Percentiles rank a stretch among this genome's conserved stretches.
These are phyloP conservation scores for Apiotrichum porosum DNA, from an alignment of 1,284 basidiomycete species.

Conservation along the genomic window DNA sequence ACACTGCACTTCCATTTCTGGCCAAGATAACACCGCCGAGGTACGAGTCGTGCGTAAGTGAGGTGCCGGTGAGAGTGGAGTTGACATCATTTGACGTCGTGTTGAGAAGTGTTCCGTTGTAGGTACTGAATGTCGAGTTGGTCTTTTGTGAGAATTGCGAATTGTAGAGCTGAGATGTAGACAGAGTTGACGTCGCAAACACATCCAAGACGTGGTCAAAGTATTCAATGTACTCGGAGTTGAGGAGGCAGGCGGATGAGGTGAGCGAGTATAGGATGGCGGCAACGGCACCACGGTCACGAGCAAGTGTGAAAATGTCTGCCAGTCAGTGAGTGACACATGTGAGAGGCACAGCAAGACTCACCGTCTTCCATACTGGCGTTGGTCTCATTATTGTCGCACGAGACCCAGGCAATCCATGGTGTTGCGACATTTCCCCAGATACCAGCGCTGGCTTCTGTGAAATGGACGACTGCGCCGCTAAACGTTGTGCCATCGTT, in stretches of 20 bases:
- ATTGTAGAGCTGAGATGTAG: constrained; percentile 55
- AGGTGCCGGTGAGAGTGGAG: constrained; percentile 50
- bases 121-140: constrained; percentile 55
- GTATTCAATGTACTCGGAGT: constrained; percentile 60
- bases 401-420: constrained; percentile 82
- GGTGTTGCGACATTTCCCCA: constrained; percentile 56
- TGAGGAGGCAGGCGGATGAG: constrained; percentile 68
- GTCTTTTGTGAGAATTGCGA: constrained; percentile 57
- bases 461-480: constrained; percentile 75
- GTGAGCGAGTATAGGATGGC: constrained; percentile 71
- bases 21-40: constrained; percentile 65
- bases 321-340: background rate
- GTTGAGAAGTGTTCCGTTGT: constrained; percentile 51
- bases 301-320: constrained; percentile 76
- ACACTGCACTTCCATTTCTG: constrained; percentile 57
- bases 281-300: constrained; percentile 68
- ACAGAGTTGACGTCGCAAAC: constrained; percentile 52
- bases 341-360: too few relatives aligned
- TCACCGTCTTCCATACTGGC: constrained; percentile 47
- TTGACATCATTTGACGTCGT: constrained; percentile 54
- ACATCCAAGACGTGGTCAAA: constrained; percentile 75
- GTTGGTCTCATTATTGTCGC: constrained; percentile 67
- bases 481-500: constrained; percentile 39
- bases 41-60: constrained; percentile 54
- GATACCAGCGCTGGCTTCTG: constrained; percentile 56